Base-by-base conservation (phyloP, 768 basidiomycete genomes). In the Panaeolus papilionaceus region DNA sequence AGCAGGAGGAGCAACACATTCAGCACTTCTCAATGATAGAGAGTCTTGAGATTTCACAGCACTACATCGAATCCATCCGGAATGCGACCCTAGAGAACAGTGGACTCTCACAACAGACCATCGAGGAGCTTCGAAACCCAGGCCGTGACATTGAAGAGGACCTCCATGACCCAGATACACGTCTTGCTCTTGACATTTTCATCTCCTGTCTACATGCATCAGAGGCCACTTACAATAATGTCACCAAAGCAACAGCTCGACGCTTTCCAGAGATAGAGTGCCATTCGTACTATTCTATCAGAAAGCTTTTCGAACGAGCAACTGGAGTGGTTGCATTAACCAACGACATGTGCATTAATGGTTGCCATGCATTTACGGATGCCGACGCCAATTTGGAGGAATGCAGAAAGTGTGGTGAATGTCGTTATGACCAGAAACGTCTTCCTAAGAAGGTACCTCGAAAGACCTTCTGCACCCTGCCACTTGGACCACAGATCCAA, bases 401-500 rank as follows among this genome's bases (percentile, higher is more conserved):
- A 0, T 86, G 84, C 64, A 70, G 71, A 0, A 20, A 67, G 0
- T 86, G 84, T 66, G 58, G 62, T 0, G 71, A 79, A 42, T 71
- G 79, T 0, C 54, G 74, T 11, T 70, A 69, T 38, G 38, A 63
- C 33, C 38, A 58, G 18, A 38, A 26, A 7, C 38, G 63, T 20
- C 20, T 64, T 4, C 26, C 64, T 4, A 77, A 78, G 63, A 68
- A 68, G 26, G 63, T 79, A 1, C 71, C 83, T 0, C 72, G 75
- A 0, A 71, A 79, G 16, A 72, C 79, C 14, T 79, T 80, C 38
- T 66, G 65, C 6, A 85, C 83, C 0, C 78, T 85, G 26, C 82
- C 76, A 0, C 49, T 84, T 16, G 82, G 82, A 3, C 83, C 82
- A 0, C 82, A 84, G 62, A 64, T 85, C 0, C 84, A 85, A 62